Evolutionary conservation across 2,329 filamentous ascomycete species (phyloP), one percentile per base, ranked within the genome.

Genomic region (Trichophaea hybrida): DNA sequence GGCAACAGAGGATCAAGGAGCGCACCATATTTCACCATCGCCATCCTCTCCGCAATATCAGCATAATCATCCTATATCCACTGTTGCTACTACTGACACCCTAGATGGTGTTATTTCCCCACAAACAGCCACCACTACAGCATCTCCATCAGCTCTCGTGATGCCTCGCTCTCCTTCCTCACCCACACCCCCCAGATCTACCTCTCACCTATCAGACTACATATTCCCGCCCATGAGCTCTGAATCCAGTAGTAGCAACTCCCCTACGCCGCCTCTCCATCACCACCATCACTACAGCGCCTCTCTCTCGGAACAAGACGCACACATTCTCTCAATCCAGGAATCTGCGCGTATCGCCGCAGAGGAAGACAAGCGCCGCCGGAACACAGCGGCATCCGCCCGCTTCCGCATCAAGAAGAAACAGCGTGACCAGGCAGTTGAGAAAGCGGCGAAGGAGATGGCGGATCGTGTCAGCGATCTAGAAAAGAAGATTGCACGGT

Each of bases 341-440:
- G 44, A 50, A 38, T n/a, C 32, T 10, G 43, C 43, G 44, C 55
- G 44, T 10, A n/a, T 82, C 5, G 85, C 85, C 10, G 88, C 88
- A 24, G 88, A 94, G 72, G 88, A 94, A 73, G 88, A 94, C 72
- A 94, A 94, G 75, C 84, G 88, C 54, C 82, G 88, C 61, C 83
- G 88, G 65, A 94, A 94, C 74, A 94, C 89, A 1, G 88, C 88
- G 35, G 88, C 88, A 58, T 89, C 84, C 66, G 88, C 88, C 15
- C 85, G 88, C 54, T 94, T 94, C 78, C 85, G 88, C 61, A 82
- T 93, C 71, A 94, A 94, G 82, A 94, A 94, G 84, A 94, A 94
- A 81, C 87, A 93, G 74, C 84, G 88, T 55, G 88, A 94, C 75
- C 86, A 90, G 72, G 85, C 86, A 6, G 81, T 94, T 56, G 87